Conservation (phyloP, 306 rosid genomes). For the Rubus idaeus region DNA sequence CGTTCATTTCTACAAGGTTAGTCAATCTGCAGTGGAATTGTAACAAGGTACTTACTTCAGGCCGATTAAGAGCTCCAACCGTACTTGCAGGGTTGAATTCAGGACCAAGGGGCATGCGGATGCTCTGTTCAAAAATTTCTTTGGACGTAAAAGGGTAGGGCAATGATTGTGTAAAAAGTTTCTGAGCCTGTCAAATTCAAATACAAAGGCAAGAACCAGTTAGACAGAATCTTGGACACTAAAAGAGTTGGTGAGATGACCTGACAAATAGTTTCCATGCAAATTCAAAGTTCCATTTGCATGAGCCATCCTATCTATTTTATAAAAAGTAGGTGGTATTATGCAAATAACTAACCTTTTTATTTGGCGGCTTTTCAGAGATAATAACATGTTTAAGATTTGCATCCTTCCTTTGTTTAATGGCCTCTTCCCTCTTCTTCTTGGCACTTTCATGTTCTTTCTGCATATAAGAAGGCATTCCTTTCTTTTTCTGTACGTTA, state of each 20-base stretch:
- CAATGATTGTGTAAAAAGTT: slow-evolving; percentile 63
- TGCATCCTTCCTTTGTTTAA: slow-evolving; percentile 83
- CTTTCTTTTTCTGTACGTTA: slow-evolving; percentile 70
- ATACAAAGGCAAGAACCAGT: slow-evolving; percentile 16
- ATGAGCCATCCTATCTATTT: background rate
- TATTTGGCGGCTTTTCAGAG: slow-evolving; percentile 70
- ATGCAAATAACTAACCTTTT: slow-evolving; percentile 59
- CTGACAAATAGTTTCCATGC: background rate
- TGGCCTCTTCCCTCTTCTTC: slow-evolving; percentile 71
- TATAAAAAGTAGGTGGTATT: background rate
- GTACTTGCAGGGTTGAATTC: slow-evolving; percentile 81
- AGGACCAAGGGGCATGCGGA: slow-evolving; percentile 92
- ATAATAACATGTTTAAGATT: slow-evolving; percentile 71
- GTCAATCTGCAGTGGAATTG: slow-evolving; percentile 19
- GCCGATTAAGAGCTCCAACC: slow-evolving; percentile 71
- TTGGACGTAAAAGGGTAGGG: slow-evolving; percentile 82
- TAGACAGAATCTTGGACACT: background rate
- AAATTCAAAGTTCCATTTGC: background rate
- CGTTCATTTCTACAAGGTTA: background rate
- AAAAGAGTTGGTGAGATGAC: background rate
- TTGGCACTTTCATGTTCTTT: slow-evolving; percentile 67
- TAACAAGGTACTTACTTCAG: slow-evolving; percentile 62
- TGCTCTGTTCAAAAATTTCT: slow-evolving; percentile 77
- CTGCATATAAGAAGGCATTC: slow-evolving; percentile 79
- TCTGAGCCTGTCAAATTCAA: slow-evolving; percentile 73